Base-by-base conservation (phyloP, 257 asterid genomes). In the Cordia subcordata region DNA sequence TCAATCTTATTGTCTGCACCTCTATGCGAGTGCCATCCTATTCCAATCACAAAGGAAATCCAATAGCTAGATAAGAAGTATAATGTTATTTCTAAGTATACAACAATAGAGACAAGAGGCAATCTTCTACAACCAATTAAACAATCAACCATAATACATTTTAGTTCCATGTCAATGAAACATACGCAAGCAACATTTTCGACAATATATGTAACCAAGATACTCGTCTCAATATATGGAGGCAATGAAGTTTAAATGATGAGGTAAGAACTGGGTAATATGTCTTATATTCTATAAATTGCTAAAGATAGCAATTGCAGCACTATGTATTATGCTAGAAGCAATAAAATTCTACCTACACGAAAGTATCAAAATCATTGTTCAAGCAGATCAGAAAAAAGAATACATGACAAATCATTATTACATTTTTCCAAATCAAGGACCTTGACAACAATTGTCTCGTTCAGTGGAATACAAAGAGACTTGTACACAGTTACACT, bases 21-120 rank as follows among this genome's bases (percentile, higher is more conserved):
- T 93, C 99, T 66, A 96, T 73, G 13, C 96, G 90, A 68, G 90
- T 90, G 42, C 97, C 99, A 73, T 93, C 99, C 99, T 93, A 61
- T 67, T 62, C 40, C 76, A 78, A 70, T 71, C 35, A 6, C 6
- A 68, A 27, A 37, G 35, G 57, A 53, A 63, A 60, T 22, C 20
- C 44, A 27, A 64, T 27, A 61, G 47, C 52, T 46, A 13, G 45
- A 62, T 40, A 21, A 55, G 67, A 62, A 37, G 49, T 46, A 39
- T 16, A 10, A 13, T 44, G 32, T 45, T 20, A 38, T 47, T 22
- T 17, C 49, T 60, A 53, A 46, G 20, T 54, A 16, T 49, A 1
- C 54, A 49, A 49, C 54, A 27, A 49, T 8, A n/a, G 27, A 16
- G 19, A 49, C 11, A n/a, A 47, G 54, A 49, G 27, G 54, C 54